Evolutionary conservation across 2,329 filamentous ascomycete genomes (phyloP), one percentile per base, ranked within the genome.

Genomic region (Sporothrix pseudoabietina): DNA sequence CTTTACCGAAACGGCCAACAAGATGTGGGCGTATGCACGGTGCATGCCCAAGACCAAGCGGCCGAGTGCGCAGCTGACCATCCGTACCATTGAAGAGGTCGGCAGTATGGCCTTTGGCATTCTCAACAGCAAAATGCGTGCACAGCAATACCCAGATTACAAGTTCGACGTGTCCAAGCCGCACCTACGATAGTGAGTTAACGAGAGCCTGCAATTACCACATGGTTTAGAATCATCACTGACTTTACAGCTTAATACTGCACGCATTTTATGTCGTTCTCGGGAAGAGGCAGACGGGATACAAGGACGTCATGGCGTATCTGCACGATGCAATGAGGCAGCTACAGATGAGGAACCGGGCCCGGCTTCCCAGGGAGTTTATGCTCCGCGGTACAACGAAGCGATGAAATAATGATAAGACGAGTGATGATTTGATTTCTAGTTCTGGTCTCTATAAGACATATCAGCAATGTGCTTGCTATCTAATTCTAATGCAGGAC

Each of bases 1-100:
- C 44, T 95, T 98, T 78, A 78, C 84, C 22, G 93, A 97, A 80
- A 90, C 92, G 7, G 94, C 93, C 9, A 89, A 89, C 82, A 97
- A 95, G 82, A 88, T 88, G 83, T 89, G 86, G 86, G 87, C 86
- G 0, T 91, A 91, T 76, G 80, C 83, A 7, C 83, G 85, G 8
- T 90, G 88, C 74, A 83, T 98, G 44, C 85, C 87, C 1, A 79
- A 78, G 47, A 77, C 79, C 4, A 87, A 86, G 77, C 88, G 87
- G 76, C 92, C 92, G 2, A 81, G 85, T 7, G 79, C 84, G 3
- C 81, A 79, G 41, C 80, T 97, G n/a, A 82, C 95, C 44, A 90
- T 84, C 83, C 87, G 84, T 73, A 91, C 92, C 0, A 87, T 96
- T 61, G 81, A 85, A 52, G 90, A 90, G 73, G 82, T 94, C 19